Evolutionary conservation across 805 yeast species (phyloP).

Genomic region (Jamesozyma jinghongensis): DNA sequence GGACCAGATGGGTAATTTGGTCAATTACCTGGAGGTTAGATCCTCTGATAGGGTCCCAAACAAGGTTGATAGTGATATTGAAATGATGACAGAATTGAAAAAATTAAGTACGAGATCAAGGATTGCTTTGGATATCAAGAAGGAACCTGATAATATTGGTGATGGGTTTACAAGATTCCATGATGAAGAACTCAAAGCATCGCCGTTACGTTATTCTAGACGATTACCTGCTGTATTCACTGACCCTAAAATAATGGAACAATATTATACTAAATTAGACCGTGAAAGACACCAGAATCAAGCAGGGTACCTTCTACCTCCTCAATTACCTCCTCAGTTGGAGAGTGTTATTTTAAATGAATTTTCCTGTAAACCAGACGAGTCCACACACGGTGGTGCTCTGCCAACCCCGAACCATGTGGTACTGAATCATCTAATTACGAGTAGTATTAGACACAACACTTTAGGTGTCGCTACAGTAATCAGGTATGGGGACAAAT

Average conservation of each 20-base stretch:
- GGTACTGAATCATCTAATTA: constrained; percentile 86
- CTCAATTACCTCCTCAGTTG: constrained; percentile 91
- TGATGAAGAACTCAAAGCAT: constrained; percentile 38
- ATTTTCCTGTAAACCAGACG: constrained; percentile 30
- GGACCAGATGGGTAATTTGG: constrained; percentile 91
- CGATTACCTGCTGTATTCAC: constrained; percentile 75
- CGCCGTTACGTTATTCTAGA: constrained; percentile 39
- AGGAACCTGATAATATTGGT: constrained; percentile 57
- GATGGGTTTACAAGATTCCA: constrained; percentile 69
- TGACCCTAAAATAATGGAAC: constrained; percentile 80
- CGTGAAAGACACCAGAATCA: constrained; percentile 41
- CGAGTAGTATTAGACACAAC: constrained; percentile 86
- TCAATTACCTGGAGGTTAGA: constrained; percentile 76
- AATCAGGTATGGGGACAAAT: constrained; percentile 77
- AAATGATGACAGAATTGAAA: neutral
- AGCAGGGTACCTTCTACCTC: constrained; percentile 69
- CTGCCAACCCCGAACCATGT: constrained; percentile 91
- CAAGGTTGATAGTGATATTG: neutral
- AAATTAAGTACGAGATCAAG: constrained; percentile 38
- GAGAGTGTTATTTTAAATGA: constrained; percentile 86
- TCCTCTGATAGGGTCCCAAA: constrained; percentile 20
- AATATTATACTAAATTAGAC: constrained; percentile 67
- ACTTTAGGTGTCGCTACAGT: constrained; percentile 88
- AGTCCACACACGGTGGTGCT: constrained; percentile 33
- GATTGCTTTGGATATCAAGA: constrained; percentile 33